Evolutionary conservation across 75 land plant genomes (phyloP), one percentile per base, ranked within the genome.

Genomic region (Cryptomeria japonica): DNA sequence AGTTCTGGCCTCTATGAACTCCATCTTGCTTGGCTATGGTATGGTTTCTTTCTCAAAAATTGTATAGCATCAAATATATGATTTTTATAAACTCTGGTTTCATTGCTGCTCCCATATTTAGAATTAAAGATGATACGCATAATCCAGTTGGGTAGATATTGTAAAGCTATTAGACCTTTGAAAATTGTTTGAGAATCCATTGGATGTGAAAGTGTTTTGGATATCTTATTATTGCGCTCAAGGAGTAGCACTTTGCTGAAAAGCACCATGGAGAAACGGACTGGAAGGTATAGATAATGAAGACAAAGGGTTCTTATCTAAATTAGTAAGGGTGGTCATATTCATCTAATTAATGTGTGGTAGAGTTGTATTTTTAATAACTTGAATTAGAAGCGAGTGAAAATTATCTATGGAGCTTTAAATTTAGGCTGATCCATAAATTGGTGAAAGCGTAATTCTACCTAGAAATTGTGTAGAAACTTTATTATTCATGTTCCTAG

Each of bases 11-110:
- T 96, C 97, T 85, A 91, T 94, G 86, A 96, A 96, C 86, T 91
- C 93, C 38, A 91, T 96, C 42, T 91, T 96, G 44, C 94, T 96
- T 68, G 97, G 97, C 34, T 96, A 96, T 87, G 97, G 96, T 95
- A 91, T 75, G 77, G 3, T 75, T 75, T 75, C 31, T 31, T 14
- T 44, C 46, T 4, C 46, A 44, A 44, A 75, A 13, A 12, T 75
- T 34, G 13, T 75, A 75, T 34, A 3, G 34, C 13, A 32, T 34
- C n/a, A 25, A 28, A 61, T 61, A 19, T 18, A 56, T 15, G 22
- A 64, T 25, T 64, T 25, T 5, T 64, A 64, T 28, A 6, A 28
- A 25, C 8, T 0, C 1, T 18, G 28, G 70, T 64, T 64, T 64
- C n/a, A 64, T 64, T 28, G 6, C 31, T 64, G 28, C n/a, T 64